Conservation (phyloP, 176 grass and related monocot species). For the Oryza officinalis region DNA sequence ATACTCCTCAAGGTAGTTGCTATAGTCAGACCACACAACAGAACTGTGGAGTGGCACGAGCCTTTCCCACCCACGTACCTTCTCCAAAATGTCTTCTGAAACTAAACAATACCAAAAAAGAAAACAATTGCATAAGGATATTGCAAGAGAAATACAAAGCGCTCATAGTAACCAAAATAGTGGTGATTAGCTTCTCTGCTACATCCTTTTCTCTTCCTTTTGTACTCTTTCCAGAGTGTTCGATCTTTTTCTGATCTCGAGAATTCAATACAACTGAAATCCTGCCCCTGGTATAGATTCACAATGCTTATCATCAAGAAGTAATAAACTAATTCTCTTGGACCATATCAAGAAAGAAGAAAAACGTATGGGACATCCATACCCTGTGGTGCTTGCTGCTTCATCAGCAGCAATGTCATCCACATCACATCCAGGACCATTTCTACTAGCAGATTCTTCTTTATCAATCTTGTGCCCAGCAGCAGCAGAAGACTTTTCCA, state of each 20-base stretch:
- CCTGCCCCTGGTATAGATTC: neutral
- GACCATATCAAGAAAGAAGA: neutral
- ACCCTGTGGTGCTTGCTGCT: neutral
- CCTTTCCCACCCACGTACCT: conserved; percentile 6
- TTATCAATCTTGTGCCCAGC: no score
- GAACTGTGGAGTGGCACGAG: neutral
- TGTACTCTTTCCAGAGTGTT: neutral
- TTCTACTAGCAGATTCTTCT: no score
- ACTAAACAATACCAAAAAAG: neutral
- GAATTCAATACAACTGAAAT: neutral
- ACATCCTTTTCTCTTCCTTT: neutral
- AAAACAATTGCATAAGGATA: neutral
- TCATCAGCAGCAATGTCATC: neutral
- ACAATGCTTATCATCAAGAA: neutral
- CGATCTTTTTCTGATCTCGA: neutral
- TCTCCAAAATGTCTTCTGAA: conserved; percentile 8
- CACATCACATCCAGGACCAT: neutral
- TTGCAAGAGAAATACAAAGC: neutral
- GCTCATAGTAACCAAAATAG: neutral
- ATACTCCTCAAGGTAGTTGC: conserved; percentile 14
- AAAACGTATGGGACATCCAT: neutral
- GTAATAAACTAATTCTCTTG: conserved; percentile 3
- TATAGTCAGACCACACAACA: neutral
- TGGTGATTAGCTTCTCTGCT: neutral
- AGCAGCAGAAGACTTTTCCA: no score